Base-by-base conservation (phyloP, 2,329 filamentous ascomycete species). In the Curvularia hawaiiensis region DNA sequence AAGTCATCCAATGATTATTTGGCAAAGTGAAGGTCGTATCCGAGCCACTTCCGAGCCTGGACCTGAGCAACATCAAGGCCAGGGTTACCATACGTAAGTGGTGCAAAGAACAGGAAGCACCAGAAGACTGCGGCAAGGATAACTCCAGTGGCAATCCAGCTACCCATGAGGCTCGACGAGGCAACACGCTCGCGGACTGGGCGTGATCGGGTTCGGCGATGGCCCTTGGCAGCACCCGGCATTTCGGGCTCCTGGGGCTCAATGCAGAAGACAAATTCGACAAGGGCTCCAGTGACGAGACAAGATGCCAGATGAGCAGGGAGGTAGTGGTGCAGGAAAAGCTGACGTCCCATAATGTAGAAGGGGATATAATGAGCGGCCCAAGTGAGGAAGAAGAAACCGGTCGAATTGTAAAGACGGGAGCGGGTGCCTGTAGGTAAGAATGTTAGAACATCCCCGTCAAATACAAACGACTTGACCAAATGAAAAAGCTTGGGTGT, bases 301-400 rank as follows among this genome's bases (percentile, higher is more conserved):
- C 88, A 88, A 7, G 92, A 97, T 1, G 95, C 94, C 11, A 99
- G 84, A 74, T 99, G 95, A 1, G 95, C 92, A 0, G 95, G 95
- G 3, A 99, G 86, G 75, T 99, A 99, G 79, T 99, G 95, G 78
- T 99, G 95, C 67, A 99, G 79, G 87, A 99, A 99, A 64, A 97
- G 88, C 77, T 99, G 94, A 69, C 94, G 92, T 56, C 94, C 94
- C 94, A 99, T 99, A 63, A 97, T 87, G 81, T 88, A 99, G 83
- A 99, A 99, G 51, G 94, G 94, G 77, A 97, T 87, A 82, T 97
- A 99, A 77, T 99, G 95, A 2, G 92, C 94, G 14, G 91, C 92
- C 95, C 95, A 99, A 54, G 92, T 92, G 56, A 99, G 86, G 87
- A 97, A 98, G 83, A 99, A 96, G 85, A 99, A 99, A 24, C 95